A percentile compares a stretch with the other conserved stretches of the same genome.
phyloP scores from a whole-genome alignment of 75 land plant species.

The Selaginella moellendorffii region DNA sequence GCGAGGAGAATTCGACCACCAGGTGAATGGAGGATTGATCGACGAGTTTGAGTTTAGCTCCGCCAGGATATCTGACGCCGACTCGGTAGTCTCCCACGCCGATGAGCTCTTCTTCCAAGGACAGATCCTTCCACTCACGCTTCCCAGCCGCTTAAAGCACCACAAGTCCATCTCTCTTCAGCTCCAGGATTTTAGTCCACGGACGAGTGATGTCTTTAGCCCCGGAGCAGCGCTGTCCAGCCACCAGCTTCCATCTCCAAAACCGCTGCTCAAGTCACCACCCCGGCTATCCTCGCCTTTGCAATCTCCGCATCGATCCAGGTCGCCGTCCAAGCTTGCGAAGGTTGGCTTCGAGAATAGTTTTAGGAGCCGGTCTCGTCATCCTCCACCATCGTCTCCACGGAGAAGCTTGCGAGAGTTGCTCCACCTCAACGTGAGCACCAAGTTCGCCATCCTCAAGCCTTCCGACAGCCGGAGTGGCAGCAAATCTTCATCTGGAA shows the following conservation, averaged over 20 bases:
- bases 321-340: not conserved
- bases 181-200: not conserved
- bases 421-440: not conserved
- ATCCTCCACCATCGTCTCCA: not conserved
- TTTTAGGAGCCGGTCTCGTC: not conserved
- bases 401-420: not conserved
- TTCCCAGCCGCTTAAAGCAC: conserved; percentile 36
- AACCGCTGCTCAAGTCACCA: not conserved
- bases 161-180: not conserved
- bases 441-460: too few species aligned
- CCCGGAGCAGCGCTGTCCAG: not conserved
- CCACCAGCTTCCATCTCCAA: not conserved
- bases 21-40: not conserved
- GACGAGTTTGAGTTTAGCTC: conserved; percentile 44
- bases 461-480: too few species aligned
- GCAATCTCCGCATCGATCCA: conserved; percentile 19
- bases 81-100: conserved; percentile 25
- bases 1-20: not conserved
- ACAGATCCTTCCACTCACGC: conserved; percentile 67
- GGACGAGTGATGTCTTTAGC: not conserved
- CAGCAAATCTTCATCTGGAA: too few species aligned
- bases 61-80: conserved; percentile 14
- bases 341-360: not conserved
- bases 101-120: conserved; percentile 85
- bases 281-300: conserved; percentile 2